Percentiles rank a stretch among this genome's conserved stretches.
Conservation (phyloP, 2,329 filamentous ascomycete genomes). For the Ophiostoma ips region DNA sequence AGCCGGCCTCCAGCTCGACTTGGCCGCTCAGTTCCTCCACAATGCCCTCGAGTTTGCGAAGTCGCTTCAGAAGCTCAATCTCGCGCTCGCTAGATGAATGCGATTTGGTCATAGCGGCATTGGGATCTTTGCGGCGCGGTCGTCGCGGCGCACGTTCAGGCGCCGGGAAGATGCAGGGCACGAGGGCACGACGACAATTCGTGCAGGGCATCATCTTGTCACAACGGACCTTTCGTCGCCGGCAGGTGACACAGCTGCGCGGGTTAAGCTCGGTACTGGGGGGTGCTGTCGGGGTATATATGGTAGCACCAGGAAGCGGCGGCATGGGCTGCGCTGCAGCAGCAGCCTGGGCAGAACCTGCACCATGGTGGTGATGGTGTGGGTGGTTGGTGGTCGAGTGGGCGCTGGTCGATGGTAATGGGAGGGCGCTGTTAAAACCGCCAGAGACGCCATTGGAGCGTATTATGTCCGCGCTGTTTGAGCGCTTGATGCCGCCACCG, state of each 20-base stretch:
- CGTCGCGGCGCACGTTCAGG: constrained; percentile 37
- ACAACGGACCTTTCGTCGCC: constrained; percentile 42
- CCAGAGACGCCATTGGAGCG: neutral
- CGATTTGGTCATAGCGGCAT: constrained; percentile 30
- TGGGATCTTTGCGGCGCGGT: constrained; percentile 48
- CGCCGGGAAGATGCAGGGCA: constrained; percentile 37
- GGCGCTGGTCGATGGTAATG: neutral
- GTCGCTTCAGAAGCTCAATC: constrained; percentile 55
- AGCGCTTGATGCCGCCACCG: neutral
- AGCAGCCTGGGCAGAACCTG: constrained; percentile 5
- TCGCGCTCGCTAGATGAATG: constrained; percentile 48
- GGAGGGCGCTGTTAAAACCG: neutral
- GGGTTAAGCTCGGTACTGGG: constrained; percentile 20
- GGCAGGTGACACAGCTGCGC: constrained; percentile 37
- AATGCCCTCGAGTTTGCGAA: constrained; percentile 62
- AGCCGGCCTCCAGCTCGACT: constrained; percentile 37
- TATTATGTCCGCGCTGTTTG: constrained; percentile 1
- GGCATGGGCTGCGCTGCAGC: constrained; percentile 12
- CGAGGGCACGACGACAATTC: constrained; percentile 39
- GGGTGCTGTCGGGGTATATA: constrained; percentile 16
- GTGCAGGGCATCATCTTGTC: constrained; percentile 42
- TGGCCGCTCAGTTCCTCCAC: constrained; percentile 56
- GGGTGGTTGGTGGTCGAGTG: neutral
- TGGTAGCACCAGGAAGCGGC: constrained; percentile 16
- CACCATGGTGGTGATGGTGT: constrained; percentile 6